phyloP scores from a whole-genome alignment of 2,329 filamentous ascomycete genomes.

The Colletotrichum camelliae region DNA sequence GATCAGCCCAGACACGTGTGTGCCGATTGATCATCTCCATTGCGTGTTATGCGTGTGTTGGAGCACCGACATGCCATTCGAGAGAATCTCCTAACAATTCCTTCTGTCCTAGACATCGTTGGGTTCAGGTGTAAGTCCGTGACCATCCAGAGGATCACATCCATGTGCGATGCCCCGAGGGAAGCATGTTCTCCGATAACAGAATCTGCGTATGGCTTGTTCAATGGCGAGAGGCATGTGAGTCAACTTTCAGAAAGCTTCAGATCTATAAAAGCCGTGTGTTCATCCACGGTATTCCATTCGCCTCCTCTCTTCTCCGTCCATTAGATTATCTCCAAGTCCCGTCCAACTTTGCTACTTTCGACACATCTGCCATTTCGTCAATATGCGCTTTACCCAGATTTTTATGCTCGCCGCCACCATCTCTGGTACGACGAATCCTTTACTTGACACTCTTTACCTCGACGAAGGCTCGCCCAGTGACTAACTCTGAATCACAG shows the following conservation, averaged over 20 bases:
- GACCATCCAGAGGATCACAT: neutral
- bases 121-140: neutral
- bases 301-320: neutral
- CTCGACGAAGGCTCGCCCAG: neutral
- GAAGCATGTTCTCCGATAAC: neutral
- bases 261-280: neutral
- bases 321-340: neutral
- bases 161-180: neutral
- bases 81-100: neutral
- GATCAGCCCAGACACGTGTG: neutral
- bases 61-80: neutral
- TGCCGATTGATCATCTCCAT: neutral
- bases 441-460: neutral
- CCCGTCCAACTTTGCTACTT: neutral
- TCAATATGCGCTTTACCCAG: neutral
- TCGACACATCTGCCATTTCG: neutral
- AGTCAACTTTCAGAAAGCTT: neutral
- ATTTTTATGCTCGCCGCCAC: neutral
- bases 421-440: neutral
- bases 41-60: neutral
- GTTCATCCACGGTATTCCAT: neutral
- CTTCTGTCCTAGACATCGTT: neutral
- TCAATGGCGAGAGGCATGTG: neutral
- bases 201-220: neutral
- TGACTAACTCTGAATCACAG: neutral